These are phyloP conservation scores for Phtheirospermum japonicum DNA, from an alignment of 257 asterid genomes.

Conservation along the genomic window DNA sequence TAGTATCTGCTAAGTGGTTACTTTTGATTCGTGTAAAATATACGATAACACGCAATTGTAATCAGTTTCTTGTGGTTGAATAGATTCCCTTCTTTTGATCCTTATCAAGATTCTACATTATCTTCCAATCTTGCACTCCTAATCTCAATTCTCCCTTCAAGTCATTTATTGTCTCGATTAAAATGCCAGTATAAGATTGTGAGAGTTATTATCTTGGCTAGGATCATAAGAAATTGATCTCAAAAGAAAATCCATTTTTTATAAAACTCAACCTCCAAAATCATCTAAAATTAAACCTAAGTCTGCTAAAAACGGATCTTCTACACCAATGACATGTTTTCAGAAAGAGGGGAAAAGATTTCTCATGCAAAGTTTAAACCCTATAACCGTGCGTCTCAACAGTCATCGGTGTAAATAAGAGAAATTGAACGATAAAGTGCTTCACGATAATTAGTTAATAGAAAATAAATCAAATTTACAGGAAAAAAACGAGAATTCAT, in stretches of 20 bases:
- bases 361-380: not conserved
- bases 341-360: not conserved
- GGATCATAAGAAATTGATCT: not conserved
- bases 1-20: not conserved
- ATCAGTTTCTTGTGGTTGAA: too few relatives aligned
- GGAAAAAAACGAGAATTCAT: constrained; percentile 3
- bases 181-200: not conserved
- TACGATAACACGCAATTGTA: not conserved
- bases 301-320: not conserved
- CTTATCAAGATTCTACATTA: too few relatives aligned
- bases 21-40: not conserved
- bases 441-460: not conserved
- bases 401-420: not conserved
- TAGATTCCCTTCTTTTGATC: too few relatives aligned
- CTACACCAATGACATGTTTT: not conserved
- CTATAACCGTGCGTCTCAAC: constrained; percentile 4
- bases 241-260: not conserved
- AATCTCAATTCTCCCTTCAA: not conserved
- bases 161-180: not conserved
- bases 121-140: not conserved
- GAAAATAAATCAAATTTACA: not conserved
- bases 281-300: not conserved
- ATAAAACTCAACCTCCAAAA: not conserved
- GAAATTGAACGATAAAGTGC: not conserved
- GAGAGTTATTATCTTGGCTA: not conserved